Conservation (phyloP, 2,329 filamentous ascomycete species). For the Hirsutella minnesotensis region DNA sequence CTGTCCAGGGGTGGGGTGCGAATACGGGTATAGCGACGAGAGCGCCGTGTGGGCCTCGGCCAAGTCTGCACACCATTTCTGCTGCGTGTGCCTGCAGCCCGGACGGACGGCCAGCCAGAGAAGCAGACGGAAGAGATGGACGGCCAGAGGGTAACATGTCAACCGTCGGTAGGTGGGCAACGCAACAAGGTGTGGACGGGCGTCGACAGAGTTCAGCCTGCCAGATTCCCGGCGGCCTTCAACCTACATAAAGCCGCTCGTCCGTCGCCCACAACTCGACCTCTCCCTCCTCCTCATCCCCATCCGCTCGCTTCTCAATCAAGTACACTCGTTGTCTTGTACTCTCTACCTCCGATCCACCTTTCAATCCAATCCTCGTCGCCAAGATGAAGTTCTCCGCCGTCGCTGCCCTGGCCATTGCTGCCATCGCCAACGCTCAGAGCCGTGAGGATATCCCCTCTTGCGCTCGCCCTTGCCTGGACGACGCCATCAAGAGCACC, state of each 20-base stretch:
- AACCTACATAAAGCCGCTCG: slow-evolving; percentile 18
- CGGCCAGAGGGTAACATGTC: too few relatives aligned
- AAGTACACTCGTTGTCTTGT: slow-evolving; percentile 18
- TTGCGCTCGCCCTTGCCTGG: slow-evolving; percentile 17
- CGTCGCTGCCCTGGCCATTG: slow-evolving; percentile 11
- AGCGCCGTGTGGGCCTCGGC: too few relatives aligned
- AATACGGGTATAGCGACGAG: too few relatives aligned
- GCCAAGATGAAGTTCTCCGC: slow-evolving; percentile 12
- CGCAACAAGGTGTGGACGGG: not conserved
- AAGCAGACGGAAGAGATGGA: not conserved
- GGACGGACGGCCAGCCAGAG: too few relatives aligned
- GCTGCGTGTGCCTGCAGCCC: too few relatives aligned
- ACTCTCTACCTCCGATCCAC: slow-evolving; percentile 1
- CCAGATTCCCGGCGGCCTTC: not conserved
- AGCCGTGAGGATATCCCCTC: slow-evolving; percentile 13
- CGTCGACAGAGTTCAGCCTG: not conserved
- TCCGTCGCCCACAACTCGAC: slow-evolving; percentile 6
- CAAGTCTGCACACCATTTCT: too few relatives aligned
- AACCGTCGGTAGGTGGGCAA: not conserved
- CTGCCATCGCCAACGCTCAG: slow-evolving; percentile 13
- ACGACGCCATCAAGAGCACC: slow-evolving; percentile 12
- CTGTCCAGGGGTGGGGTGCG: too few relatives aligned
- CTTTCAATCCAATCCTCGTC: slow-evolving; percentile 1
- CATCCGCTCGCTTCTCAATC: slow-evolving; percentile 19
- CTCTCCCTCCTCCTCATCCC: slow-evolving; percentile 2